Evolutionary conservation across 805 yeast genomes (phyloP), one percentile per base, ranked within the genome.

Genomic region (Saturnispora mendoncae): DNA sequence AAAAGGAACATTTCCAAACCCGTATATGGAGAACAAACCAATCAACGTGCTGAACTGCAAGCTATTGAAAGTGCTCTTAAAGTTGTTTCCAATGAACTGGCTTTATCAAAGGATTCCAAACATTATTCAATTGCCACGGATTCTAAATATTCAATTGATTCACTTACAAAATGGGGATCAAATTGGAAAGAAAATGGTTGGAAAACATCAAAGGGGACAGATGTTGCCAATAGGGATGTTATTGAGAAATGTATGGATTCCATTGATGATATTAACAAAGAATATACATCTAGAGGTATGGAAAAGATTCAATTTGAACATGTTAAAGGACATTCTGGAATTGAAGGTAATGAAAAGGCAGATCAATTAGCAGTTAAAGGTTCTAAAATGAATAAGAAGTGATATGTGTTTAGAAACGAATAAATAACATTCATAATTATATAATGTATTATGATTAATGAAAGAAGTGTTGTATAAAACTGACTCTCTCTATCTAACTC

Each of bases 11-110:
- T 67, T 8, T 65, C 80, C 0, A 74, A 66, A 4, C 74, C 80
- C 0, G 62, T 85, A 20, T 32, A n/a, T 2, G 68, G 65, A 2
- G 57, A 55, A 3, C 86, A 79, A 26, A 84, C 95, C 1, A 87
- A 86, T 51, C 87, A 84, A 49, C 62, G 84, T 31, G 92, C 94
- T 1, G 97, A 88, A 58, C 68, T 87, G 9, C 57, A 64, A 12
- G 96, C 94, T 0, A 68, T 83, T 15, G 54, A 61, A 4, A 66
- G 65, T 26, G 94, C 92, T 0, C 54, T 83, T 44, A 55, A 56
- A 5, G 49, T 53, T 6, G 66, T 79, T 14, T 36, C n/a, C n/a
- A n/a, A n/a, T n/a, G n/a, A n/a, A n/a, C n/a, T 47, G 1, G 21
- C 45, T 2, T 71, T 66, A 19, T 55, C 68, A 42, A 49, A 52